A percentile compares a stretch with the other conserved stretches of the same genome.
phyloP scores from a whole-genome alignment of 2,329 filamentous ascomycete genomes.

The Celoporthe dispersa region DNA sequence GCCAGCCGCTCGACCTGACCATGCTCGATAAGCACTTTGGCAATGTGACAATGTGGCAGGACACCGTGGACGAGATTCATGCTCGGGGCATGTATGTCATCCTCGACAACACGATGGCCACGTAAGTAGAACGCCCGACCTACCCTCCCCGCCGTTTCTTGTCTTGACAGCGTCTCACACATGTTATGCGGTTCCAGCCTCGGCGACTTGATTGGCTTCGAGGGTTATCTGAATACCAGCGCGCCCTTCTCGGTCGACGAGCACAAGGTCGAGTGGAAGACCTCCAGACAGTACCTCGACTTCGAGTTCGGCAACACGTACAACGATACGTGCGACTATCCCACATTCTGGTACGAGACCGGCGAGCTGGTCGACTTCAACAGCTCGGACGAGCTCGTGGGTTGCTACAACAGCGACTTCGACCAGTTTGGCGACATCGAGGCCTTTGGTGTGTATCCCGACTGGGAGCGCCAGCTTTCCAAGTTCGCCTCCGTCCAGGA shows the following conservation, averaged over 20 bases:
- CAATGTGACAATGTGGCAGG: conserved; percentile 60
- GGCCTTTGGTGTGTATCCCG: conserved; percentile 65
- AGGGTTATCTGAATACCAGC: conserved; percentile 62
- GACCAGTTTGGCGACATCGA: conserved; percentile 65
- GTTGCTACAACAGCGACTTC: conserved; percentile 65
- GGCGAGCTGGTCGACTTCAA: conserved; percentile 54
- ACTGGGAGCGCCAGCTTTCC: conserved; percentile 65
- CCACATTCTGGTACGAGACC: conserved; percentile 63
- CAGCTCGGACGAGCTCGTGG: conserved; percentile 50
- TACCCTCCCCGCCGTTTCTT: neutral
- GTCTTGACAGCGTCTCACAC: conserved; percentile 18
- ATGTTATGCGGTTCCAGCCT: conserved; percentile 40
- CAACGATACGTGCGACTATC: conserved; percentile 58
- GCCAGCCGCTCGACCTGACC: conserved; percentile 60
- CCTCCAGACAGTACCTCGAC: conserved; percentile 57
- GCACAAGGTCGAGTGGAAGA: conserved; percentile 61
- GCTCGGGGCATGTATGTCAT: conserved; percentile 66
- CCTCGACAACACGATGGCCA: conserved; percentile 68
- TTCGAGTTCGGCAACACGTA: conserved; percentile 58
- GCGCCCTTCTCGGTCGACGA: conserved; percentile 59
- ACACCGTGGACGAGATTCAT: conserved; percentile 64
- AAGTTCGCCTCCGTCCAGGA: conserved; percentile 71
- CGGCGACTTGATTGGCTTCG: conserved; percentile 65
- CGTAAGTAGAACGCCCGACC: conserved; percentile 35
- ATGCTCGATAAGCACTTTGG: conserved; percentile 67